A percentile compares a stretch with the other conserved stretches of the same genome.
Evolutionary conservation across 2,329 filamentous ascomycete genomes (phyloP).

Genomic region (Talaromyces albobiverticillius): DNA sequence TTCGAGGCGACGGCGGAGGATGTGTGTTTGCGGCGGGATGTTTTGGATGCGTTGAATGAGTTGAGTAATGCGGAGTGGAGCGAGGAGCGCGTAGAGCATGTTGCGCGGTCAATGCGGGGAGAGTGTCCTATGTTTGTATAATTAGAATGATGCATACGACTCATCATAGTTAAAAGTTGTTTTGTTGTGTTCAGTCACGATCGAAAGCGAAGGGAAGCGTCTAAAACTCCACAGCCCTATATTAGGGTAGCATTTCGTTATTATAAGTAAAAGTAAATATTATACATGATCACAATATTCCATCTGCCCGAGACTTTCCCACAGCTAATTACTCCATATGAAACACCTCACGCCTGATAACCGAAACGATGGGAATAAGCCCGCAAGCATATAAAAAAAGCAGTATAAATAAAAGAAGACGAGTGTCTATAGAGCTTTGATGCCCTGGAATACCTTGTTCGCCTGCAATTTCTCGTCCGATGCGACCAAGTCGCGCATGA

Average conservation of each 20-base stretch:
- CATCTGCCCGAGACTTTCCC: background rate
- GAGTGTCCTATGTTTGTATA: background rate
- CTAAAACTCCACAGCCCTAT: too few relatives aligned
- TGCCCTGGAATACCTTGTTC: conserved; percentile 54
- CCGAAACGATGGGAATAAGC: background rate
- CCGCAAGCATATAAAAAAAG: too few relatives aligned
- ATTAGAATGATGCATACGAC: background rate
- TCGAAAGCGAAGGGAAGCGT: too few relatives aligned
- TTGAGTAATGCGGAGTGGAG: background rate
- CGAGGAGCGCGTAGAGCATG: background rate
- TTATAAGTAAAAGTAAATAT: background rate
- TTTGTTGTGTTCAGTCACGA: too few relatives aligned
- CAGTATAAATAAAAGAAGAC: background rate
- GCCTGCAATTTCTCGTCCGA: conserved; percentile 63
- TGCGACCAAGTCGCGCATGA: conserved; percentile 76
- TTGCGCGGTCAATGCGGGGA: background rate
- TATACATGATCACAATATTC: background rate
- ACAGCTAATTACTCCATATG: background rate
- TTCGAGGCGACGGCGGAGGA: background rate
- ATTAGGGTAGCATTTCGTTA: too few relatives aligned
- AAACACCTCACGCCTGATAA: background rate
- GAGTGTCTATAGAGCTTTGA: conserved; percentile 40
- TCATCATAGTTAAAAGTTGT: too few relatives aligned
- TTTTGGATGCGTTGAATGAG: background rate
- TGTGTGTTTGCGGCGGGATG: background rate